Evolutionary conservation across 768 basidiomycete species (phyloP), one percentile per base, ranked within the genome.

Genomic region (Solioccasus polychromus): DNA sequence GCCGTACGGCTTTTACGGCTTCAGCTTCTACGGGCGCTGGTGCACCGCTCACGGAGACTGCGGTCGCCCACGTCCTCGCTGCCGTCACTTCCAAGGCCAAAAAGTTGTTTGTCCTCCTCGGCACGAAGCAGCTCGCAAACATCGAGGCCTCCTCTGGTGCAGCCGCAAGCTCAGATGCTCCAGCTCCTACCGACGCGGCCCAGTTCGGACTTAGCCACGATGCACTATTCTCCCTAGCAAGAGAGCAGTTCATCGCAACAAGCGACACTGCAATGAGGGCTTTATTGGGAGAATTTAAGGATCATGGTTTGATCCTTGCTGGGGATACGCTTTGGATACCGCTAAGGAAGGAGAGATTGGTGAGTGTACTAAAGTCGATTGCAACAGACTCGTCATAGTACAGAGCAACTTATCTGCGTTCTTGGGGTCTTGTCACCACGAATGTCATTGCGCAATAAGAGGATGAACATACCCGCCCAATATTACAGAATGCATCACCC

Each of bases 21-120:
- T 64, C 69, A 24, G 48, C 51, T 11, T 63, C 68, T 1, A 68
- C 69, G 0, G 70, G 59, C 0, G 29, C 52, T 22, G 59, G 64
- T 0, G 68, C 63, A 5, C 68, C 70, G 8, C 74, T 93, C 72
- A 83, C 85, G 45, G 85, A 93, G 71, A 80, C 83, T 20, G 81
- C 84, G 11, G 80, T 92, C 19, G 65, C 80, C 20, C 90, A 93
- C 49, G 83, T 97, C 51, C 75, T 98, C 10, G 83, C 83, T 8
- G 86, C 87, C 3, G 92, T 98, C 25, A 92, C 89, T 1, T 80
- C 84, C 39, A 91, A 89, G 54, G 91, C 94, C 4, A 82, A 85
- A 61, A 85, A 86, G 60, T 68, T 96, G 6, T 95, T 97, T 67
- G 63, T 67, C 24, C 70, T 91, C 8, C 76, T 98, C 26, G 84